Evolutionary conservation across 352 stramenopile genomes (phyloP), one percentile per base, ranked within the genome.

Genomic region (Pythium brassicae): DNA sequence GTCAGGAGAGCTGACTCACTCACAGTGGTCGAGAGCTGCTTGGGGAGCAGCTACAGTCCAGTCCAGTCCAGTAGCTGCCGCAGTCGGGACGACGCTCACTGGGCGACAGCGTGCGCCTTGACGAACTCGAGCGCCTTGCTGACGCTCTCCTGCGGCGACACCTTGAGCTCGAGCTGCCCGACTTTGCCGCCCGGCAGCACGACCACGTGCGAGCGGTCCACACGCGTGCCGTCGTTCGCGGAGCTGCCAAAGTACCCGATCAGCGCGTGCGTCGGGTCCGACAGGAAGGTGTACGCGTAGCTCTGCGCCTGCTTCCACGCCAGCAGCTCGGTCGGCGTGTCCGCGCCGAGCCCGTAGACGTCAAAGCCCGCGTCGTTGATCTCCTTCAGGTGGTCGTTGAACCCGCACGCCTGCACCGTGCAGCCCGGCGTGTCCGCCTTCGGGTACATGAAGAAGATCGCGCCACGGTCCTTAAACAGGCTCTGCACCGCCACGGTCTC

Each of bases 361-460:
- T 92, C 76, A 53, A 87, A 95, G 34, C 83, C 86, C 0, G 78
- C 78, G 23, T 71, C 71, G 50, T 78, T 86, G 60, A 95, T 89
- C 53, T 76, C 67, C 44, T 84, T 71, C 42, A 92, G 65, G 65
- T 92, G 77, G 68, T 92, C 79, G 59, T 92, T 92, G 69, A 89
- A 95, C 20, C 83, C 83, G 32, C 82, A 92, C 15, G 86, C 82
- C 63, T 95, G 86, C 26, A 76, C 79, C 46, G 86, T 95, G 61
- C 86, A 95, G 6, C 83, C 86, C 5, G 82, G 80, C 9, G 86
- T 95, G 61, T 95, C 79, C 0, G 86, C 86, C 58, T 92, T 92
- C 7, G 86, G 83, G 65, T 87, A 95, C 79, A 94, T 94, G 66
- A 95, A 95, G 68, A 95, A 92, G 53, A 95, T 86, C 42, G 69